These are phyloP conservation scores for Boletus rubescentipes DNA, from an alignment of 768 basidiomycete genomes.

Conservation along the genomic window DNA sequence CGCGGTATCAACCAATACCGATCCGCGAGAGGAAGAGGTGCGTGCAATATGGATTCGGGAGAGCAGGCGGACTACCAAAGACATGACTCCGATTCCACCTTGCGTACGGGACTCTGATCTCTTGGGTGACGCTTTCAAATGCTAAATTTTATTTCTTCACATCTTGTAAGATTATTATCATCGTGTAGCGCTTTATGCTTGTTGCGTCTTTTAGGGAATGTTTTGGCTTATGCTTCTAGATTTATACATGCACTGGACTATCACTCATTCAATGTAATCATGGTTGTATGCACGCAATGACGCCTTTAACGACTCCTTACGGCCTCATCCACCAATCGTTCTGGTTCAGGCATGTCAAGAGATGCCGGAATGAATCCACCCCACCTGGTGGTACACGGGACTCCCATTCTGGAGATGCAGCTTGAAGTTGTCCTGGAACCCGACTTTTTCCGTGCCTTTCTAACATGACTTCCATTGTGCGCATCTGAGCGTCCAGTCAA, in stretches of 20 bases:
- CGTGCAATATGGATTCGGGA: constrained; percentile 44
- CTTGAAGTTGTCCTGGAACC: constrained; percentile 20
- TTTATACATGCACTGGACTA: constrained; percentile 19
- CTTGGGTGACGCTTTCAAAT: constrained; percentile 36
- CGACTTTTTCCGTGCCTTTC: constrained; percentile 46
- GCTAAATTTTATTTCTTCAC: constrained; percentile 24
- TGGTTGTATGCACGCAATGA: constrained; percentile 9
- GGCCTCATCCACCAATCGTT: constrained; percentile 55
- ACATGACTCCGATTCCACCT: constrained; percentile 27
- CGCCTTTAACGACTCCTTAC: not conserved
- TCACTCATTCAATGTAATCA: constrained; percentile 10
- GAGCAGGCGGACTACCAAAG: constrained; percentile 36
- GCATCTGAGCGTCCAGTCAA: constrained; percentile 42
- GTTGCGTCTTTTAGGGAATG: constrained; percentile 8
- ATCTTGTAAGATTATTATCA: constrained; percentile 3
- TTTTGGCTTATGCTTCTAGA: constrained; percentile 23
- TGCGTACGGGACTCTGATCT: constrained; percentile 7
- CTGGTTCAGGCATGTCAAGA: constrained; percentile 53
- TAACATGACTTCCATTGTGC: constrained; percentile 51
- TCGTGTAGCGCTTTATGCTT: constrained; percentile 10
- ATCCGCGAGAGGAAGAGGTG: constrained; percentile 45
- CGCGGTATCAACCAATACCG: constrained; percentile 17
- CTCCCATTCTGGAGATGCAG: constrained; percentile 27
- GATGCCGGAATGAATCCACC: constrained; percentile 51
- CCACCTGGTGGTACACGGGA: constrained; percentile 47